These are phyloP conservation scores for Pythium phragmitis DNA, from an alignment of 352 stramenopile species.

Conservation along the genomic window DNA sequence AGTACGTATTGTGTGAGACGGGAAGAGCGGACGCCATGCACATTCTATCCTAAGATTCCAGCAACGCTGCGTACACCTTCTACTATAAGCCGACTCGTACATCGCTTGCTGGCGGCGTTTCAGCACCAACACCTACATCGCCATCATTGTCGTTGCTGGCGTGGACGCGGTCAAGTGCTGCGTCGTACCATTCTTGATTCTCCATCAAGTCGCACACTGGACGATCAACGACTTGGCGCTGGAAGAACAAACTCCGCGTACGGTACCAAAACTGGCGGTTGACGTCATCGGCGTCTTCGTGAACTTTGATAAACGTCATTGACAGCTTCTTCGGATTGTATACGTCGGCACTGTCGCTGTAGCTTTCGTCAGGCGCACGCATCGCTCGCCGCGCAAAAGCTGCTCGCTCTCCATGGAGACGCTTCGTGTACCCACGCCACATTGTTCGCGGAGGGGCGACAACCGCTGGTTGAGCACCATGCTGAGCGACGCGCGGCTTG, in stretches of 20 bases:
- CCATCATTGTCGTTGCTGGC: constrained; percentile 1
- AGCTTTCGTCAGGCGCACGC: constrained; percentile 36
- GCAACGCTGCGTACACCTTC: no score
- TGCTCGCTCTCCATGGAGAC: constrained; percentile 31
- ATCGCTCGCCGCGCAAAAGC: constrained; percentile 33
- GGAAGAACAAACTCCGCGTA: constrained; percentile 45
- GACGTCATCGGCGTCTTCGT: constrained; percentile 42
- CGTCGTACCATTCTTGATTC: constrained; percentile 43
- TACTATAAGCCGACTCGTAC: neutral
- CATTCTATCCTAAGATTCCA: neutral
- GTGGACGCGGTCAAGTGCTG: constrained; percentile 17
- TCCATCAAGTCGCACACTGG: constrained; percentile 46
- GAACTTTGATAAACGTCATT: constrained; percentile 41
- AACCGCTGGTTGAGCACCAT: neutral
- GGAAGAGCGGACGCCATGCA: neutral
- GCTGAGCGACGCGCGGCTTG: neutral
- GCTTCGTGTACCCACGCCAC: constrained; percentile 49
- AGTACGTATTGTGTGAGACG: neutral
- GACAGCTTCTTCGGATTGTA: constrained; percentile 50
- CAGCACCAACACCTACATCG: neutral
- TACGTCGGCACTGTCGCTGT: constrained; percentile 41
- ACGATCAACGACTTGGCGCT: constrained; percentile 50
- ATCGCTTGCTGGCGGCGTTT: neutral
- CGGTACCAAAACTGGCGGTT: constrained; percentile 36
- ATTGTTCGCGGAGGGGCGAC: constrained; percentile 12